These are phyloP conservation scores for Blastobotrys arbuscula DNA, from an alignment of 1,139 yeast genomes.

Conservation along the genomic window DNA sequence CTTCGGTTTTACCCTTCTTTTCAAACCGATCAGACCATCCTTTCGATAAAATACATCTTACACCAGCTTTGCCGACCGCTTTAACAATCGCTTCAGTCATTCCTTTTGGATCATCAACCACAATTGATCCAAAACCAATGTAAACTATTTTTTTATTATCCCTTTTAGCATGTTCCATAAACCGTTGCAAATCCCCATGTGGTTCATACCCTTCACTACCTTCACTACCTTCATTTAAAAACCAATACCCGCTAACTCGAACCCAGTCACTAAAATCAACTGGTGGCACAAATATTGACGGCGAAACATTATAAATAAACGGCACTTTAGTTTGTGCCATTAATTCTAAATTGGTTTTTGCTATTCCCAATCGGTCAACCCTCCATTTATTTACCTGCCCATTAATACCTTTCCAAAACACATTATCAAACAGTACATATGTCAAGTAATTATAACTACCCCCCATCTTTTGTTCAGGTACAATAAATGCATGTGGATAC, in stretches of 20 bases:
- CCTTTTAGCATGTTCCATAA: slow-evolving; percentile 56
- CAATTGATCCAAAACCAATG: slow-evolving; percentile 94
- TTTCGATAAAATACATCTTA: slow-evolving; percentile 78
- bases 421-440: slow-evolving; percentile 85
- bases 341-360: slow-evolving; percentile 61
- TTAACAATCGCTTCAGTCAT: slow-evolving; percentile 73
- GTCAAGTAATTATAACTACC: slow-evolving; percentile 90
- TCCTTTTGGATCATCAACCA: slow-evolving; percentile 73
- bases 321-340: slow-evolving; percentile 80
- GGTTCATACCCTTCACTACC: slow-evolving; percentile 47
- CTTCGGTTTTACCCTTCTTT: slow-evolving; percentile 31
- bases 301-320: slow-evolving; percentile 82
- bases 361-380: slow-evolving; percentile 54
- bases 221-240: slow-evolving; percentile 57
- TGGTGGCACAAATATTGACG: slow-evolving; percentile 83
- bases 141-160: slow-evolving; percentile 71
- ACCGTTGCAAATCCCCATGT: slow-evolving; percentile 51
- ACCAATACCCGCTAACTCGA: slow-evolving; percentile 94
- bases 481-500: slow-evolving; percentile 93
- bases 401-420: slow-evolving; percentile 92
- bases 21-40: slow-evolving; percentile 86
- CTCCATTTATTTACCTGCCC: slow-evolving; percentile 88
- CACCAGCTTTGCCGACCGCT: slow-evolving; percentile 74
- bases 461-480: slow-evolving; percentile 88
- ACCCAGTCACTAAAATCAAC: slow-evolving; percentile 94